A percentile compares a stretch with the other conserved stretches of the same genome.
phyloP scores from a whole-genome alignment of 2,329 filamentous ascomycete species.

The Beauveria sp. region DNA sequence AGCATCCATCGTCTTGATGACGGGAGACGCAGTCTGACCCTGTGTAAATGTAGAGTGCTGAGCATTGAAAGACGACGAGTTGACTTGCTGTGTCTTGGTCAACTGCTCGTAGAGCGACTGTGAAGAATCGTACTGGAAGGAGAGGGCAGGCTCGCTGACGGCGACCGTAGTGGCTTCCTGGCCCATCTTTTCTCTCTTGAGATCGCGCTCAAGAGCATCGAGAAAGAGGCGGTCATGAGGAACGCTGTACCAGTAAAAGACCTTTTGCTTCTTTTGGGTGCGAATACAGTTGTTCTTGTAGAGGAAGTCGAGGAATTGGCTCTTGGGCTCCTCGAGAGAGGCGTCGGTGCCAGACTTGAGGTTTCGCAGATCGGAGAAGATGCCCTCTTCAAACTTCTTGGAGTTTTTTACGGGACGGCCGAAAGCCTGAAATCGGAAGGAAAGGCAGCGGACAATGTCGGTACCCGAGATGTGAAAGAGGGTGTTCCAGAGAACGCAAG shows the following conservation, averaged over 20 bases:
- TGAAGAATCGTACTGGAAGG: slow-evolving; percentile 98
- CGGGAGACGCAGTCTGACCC: slow-evolving; percentile 78
- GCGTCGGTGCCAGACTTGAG: slow-evolving; percentile 97
- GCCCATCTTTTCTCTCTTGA: slow-evolving; percentile 99
- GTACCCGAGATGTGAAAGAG: slow-evolving; percentile 99
- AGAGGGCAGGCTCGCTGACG: slow-evolving; percentile 92
- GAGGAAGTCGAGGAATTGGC: slow-evolving; percentile 93
- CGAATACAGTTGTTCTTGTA: slow-evolving; percentile 99
- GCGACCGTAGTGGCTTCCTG: slow-evolving; percentile 96
- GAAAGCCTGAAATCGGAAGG: slow-evolving; percentile 97
- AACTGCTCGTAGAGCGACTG: slow-evolving; percentile 99
- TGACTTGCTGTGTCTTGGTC: slow-evolving; percentile 98
- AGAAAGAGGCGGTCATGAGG: slow-evolving; percentile 96
- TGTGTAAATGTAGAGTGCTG: slow-evolving; percentile 59
- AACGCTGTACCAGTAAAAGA: slow-evolving; percentile 99
- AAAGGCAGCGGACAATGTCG: slow-evolving; percentile 95
- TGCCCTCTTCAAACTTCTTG: slow-evolving; percentile 99
- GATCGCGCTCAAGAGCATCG: slow-evolving; percentile 89
- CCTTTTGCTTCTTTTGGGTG: slow-evolving; percentile 99
- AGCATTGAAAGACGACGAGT: slow-evolving; percentile 90
- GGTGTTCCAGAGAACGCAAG: slow-evolving; percentile 96
- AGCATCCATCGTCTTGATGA: slow-evolving; percentile 82
- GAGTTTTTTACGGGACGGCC: slow-evolving; percentile 98
- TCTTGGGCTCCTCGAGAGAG: slow-evolving; percentile 97
- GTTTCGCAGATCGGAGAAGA: slow-evolving; percentile 97